Base-by-base conservation (phyloP, 129 eudicot species). In the Centrapalus pauciflorus region DNA sequence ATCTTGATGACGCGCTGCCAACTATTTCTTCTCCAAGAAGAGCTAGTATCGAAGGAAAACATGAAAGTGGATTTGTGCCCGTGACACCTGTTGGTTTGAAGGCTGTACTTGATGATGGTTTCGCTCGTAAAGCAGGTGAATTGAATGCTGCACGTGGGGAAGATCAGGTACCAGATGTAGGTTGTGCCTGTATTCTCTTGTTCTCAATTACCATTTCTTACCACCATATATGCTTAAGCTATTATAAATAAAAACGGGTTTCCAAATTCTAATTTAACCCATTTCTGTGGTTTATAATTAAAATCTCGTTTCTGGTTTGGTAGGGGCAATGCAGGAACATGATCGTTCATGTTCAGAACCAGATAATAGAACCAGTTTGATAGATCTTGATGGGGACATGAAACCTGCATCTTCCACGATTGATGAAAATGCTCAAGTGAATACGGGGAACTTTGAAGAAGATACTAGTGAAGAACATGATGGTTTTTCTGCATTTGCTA, bases 101-200 rank as follows among this genome's bases (percentile, higher is more conserved):
- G 23, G 59, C 65, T 21, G 70, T 69, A n/a, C 16, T 64, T 75
- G 67, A 73, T 57, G 38, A 49, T 43, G 59, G 21, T 51, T 17
- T 29, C 59, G 60, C 69, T 58, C 25, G 46, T 33, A 65, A 63
- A 77, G 58, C 59, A 55, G 82, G 73, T 74, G 84, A 84, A 70
- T 34, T 64, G 48, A 69, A 76, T 45, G 50, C 67, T 37, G 49
- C 58, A 58, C 73, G 72, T 45, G 83, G 55, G 84, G 90, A 79
- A 79, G 90, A 85, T 81, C 95, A 88, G 96, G 98, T 85, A 88
- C 87, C 95, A 85, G 91, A 83, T 74, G 84, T 92, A 92, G 96
- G 96, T 88, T 85, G 95, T 92, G 82, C 96, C 95, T 77, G 74
- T 83, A 72, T 81, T 79, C 93, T 82, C 85, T 75, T 70, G 69